These are phyloP conservation scores for Stramenopiles sp. DNA, from an alignment of 352 stramenopile genomes.

Conservation along the genomic window DNA sequence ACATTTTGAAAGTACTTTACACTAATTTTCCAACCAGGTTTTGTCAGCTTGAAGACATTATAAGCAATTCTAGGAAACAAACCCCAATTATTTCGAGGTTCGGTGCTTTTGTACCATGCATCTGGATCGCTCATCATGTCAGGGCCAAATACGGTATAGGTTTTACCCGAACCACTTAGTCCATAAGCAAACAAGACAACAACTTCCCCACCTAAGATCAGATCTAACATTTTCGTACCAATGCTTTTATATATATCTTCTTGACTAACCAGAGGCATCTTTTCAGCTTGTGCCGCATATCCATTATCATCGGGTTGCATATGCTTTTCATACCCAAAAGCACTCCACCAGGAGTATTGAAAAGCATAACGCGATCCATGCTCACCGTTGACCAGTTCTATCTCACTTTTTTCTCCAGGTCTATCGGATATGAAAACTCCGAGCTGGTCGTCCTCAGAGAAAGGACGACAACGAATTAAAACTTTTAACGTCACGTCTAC, in stretches of 20 bases:
- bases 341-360: conserved; percentile 75
- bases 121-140: conserved; percentile 72
- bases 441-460: conserved; percentile 65
- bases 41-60: conserved; percentile 75
- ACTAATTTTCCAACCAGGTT: conserved; percentile 82
- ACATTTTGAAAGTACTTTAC: conserved; percentile 95
- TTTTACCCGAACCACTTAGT: conserved; percentile 69
- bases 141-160: conserved; percentile 74
- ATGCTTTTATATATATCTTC: conserved; percentile 60
- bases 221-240: conserved; percentile 67
- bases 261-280: conserved; percentile 71
- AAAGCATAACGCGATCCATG: conserved; percentile 75
- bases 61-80: conserved; percentile 73
- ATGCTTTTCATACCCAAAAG: conserved; percentile 68
- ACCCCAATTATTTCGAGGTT: conserved; percentile 50
- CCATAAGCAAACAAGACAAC: conserved; percentile 80
- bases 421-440: conserved; percentile 70
- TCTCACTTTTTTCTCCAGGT: conserved; percentile 39
- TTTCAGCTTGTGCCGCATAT: conserved; percentile 27
- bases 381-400: conserved; percentile 24
- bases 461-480: conserved; percentile 53
- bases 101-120: conserved; percentile 73
- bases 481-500: conserved; percentile 73
- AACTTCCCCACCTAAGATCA: conserved; percentile 64
- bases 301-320: conserved; percentile 39